These are phyloP conservation scores for Blastobotrys buckinghamii DNA, from an alignment of 1,139 yeast genomes.

Conservation along the genomic window DNA sequence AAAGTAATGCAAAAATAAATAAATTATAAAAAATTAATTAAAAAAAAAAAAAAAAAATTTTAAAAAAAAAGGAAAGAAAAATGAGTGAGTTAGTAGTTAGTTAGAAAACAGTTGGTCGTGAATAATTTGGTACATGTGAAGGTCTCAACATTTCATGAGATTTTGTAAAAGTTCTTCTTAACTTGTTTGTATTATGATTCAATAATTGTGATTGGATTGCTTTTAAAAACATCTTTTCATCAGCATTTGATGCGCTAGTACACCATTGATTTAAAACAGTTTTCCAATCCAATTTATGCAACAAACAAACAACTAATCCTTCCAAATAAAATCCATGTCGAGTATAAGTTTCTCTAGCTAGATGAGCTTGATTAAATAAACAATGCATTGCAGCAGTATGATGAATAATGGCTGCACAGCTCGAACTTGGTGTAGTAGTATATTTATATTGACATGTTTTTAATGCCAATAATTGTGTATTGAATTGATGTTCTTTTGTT, in stretches of 20 bases:
- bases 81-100: too few species aligned
- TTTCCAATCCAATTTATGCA: conserved; percentile 10
- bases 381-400: conserved; percentile 5
- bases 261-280: conserved; percentile 7
- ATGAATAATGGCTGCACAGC: background rate
- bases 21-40: background rate
- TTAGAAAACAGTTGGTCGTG: conserved; percentile 1
- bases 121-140: conserved; percentile 3
- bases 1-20: background rate
- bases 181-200: background rate
- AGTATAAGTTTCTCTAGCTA: conserved; percentile 7
- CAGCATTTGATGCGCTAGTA: background rate
- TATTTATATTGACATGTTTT: background rate
- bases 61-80: too few species aligned
- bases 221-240: background rate
- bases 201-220: conserved; percentile 7
- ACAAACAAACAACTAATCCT: conserved; percentile 10
- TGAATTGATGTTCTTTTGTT: background rate
- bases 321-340: conserved; percentile 11
- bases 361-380: conserved; percentile 3
- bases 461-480: background rate
- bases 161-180: background rate
- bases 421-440: background rate
- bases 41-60: background rate
- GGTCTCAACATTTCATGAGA: background rate